Base-by-base conservation (phyloP, 805 yeast genomes). In the Saccharomycopsis oosterbeekiorum region DNA sequence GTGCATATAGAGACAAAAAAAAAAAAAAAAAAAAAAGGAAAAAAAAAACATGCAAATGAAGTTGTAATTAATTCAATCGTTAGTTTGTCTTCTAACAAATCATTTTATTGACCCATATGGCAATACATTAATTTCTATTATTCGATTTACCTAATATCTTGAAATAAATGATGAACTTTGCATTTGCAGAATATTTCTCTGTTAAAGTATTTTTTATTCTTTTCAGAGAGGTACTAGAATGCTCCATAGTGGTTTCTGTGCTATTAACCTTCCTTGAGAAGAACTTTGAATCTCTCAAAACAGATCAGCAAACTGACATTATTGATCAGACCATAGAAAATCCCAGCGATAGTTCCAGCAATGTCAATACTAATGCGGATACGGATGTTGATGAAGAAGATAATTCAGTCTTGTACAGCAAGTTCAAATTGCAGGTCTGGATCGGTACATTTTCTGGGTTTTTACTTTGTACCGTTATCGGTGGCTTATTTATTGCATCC, bases 151-250 rank as follows among this genome's bases (percentile, higher is more conserved):
- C 34, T 29, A 29, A 29, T 29, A 4, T 29, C 6, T 29, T 29
- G 34, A 4, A 42, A 10, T 19, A 17, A 12, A 55, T 5, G 9
- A 55, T 55, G 57, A 37, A 24, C 8, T 39, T 55, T 15, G 24
- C 39, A 39, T 17, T 63, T 15, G 65, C 47, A 19, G 63, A 63
- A 11, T 63, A 63, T 53, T 63, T 63, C 29, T 63, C 65, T n/a
- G 36, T 63, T 36, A 61, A 63, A 15, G 84, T 91, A 65, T 91
- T 90, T 78, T 89, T 91, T 75, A 86, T 91, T 67, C 93, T 91
- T 62, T 86, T 93, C 73, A 86, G 98, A 79, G 99, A 93, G 77
- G 78, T 94, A 59, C 77, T 93, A 65, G 99, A 93, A 75, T 98
- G 98, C 21, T 85, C 91, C 59, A 82, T 93, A 67, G 87, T 93